phyloP scores from a whole-genome alignment of 345 rosid species.

The Xanthoceras sorbifolium region DNA sequence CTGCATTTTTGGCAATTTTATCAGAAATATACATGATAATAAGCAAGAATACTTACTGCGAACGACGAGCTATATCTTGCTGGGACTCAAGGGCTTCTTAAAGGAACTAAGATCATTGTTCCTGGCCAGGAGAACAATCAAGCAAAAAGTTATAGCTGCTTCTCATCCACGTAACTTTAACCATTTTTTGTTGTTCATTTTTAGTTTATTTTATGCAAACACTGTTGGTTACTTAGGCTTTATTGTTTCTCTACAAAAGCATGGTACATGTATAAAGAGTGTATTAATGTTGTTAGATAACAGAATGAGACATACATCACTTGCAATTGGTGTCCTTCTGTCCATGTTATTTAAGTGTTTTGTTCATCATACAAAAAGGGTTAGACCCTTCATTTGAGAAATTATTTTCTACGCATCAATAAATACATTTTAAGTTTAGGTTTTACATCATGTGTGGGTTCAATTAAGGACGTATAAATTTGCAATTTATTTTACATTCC shows the following conservation, averaged over 20 bases:
- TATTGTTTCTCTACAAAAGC: not conserved
- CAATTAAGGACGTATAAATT: not conserved
- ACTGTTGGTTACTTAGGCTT: constrained; percentile 13
- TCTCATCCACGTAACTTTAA: constrained; percentile 28
- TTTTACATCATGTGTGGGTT: not conserved
- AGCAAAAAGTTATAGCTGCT: constrained; percentile 63
- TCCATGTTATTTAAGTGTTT: not conserved
- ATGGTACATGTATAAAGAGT: constrained; percentile 10
- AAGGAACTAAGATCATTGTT: constrained; percentile 71
- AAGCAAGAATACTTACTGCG: constrained; percentile 71
- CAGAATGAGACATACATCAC: not conserved
- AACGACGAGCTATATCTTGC: constrained; percentile 43
- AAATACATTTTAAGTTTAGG: not conserved
- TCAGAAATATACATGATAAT: constrained; percentile 74
- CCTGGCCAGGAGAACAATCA: constrained; percentile 50
- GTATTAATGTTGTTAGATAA: constrained; percentile 9
- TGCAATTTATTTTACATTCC: not conserved
- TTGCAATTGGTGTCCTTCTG: not conserved
- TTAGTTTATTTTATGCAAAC: not conserved
- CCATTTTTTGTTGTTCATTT: not conserved
- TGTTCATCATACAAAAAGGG: not conserved
- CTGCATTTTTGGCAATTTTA: constrained; percentile 66
- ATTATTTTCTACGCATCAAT: not conserved
- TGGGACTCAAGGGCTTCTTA: constrained; percentile 54
- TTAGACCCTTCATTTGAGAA: not conserved